These are phyloP conservation scores for Pseudovirgaria hyperparasitica DNA, from an alignment of 2,329 filamentous ascomycete genomes.

Conservation along the genomic window DNA sequence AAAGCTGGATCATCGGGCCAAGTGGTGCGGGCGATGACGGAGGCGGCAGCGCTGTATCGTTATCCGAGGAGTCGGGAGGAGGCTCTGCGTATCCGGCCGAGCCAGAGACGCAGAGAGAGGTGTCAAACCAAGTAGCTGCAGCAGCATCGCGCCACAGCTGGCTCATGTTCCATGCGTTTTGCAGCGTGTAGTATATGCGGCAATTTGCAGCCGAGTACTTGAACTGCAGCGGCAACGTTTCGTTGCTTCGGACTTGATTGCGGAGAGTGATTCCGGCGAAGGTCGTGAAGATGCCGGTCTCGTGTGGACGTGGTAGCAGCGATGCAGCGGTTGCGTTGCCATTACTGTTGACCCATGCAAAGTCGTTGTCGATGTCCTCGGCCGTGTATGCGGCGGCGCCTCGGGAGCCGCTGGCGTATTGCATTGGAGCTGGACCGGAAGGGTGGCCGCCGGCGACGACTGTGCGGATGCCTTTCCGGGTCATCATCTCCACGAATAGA, in stretches of 20 bases:
- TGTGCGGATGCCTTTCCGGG: slow-evolving; percentile 36
- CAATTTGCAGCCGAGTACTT: slow-evolving; percentile 26
- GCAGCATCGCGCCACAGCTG: slow-evolving; percentile 23
- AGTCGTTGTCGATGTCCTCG: slow-evolving; percentile 22
- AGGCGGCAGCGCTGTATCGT: too few relatives aligned
- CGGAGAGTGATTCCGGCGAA: slow-evolving; percentile 21
- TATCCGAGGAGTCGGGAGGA: too few relatives aligned
- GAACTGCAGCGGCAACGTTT: slow-evolving; percentile 22
- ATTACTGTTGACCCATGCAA: slow-evolving; percentile 5
- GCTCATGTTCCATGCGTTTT: slow-evolving; percentile 23
- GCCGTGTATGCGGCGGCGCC: slow-evolving; percentile 29
- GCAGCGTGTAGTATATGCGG: slow-evolving; percentile 24
- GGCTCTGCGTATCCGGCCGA: slow-evolving; percentile 18
- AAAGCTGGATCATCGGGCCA: too few relatives aligned
- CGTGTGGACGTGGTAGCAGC: slow-evolving; percentile 3
- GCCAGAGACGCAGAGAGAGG: slow-evolving; percentile 17
- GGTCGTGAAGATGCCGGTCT: slow-evolving; percentile 13
- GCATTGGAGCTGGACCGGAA: slow-evolving; percentile 36
- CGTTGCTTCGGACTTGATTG: slow-evolving; percentile 23
- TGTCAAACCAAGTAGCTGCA: slow-evolving; percentile 18
- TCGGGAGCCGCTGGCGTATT: slow-evolving; percentile 47
- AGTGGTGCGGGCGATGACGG: too few relatives aligned
- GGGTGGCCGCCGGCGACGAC: slow-evolving; percentile 46
- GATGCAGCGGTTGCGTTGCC: slow-evolving; percentile 6
- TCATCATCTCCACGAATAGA: slow-evolving; percentile 39